Evolutionary conservation across 2,329 filamentous ascomycete genomes (phyloP), one percentile per base, ranked within the genome.

Genomic region (Acrodontium crateriforme): DNA sequence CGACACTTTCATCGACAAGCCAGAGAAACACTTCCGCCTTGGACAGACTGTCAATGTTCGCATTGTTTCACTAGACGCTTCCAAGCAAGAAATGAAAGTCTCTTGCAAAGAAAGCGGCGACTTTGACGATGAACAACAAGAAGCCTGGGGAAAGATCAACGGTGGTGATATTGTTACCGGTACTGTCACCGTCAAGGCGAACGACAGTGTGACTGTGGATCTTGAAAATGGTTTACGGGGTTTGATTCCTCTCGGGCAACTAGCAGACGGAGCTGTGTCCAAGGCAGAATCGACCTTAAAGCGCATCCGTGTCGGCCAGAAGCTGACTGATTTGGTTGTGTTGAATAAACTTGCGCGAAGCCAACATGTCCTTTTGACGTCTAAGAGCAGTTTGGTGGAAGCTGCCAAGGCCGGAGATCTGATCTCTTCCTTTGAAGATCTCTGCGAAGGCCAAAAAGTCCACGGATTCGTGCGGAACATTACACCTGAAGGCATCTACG

Each of bases 11-110:
- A 94, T 98, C 46, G 71, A 78, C 41, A 80, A 94, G 46, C 84
- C 89, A 4, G 72, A 71, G 24, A 75, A 91, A 46, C 85, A 95
- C 55, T 98, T 98, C 61, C 74, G 78, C 18, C 59, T 74, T 23
- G 91, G 89, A 1, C 89, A 98, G 52, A 87, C 92, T 2, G 78
- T 98, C 40, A 91, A 74, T 45, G 80, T 94, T 12, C 81, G 87
- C 46, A 74, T 91, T n/a, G 56, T 93, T 18, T 79, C 77, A 27
- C 73, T 94, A 27, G 74, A 92, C 42, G 61, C 74, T 1, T 72
- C 78, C 32, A 63, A 69, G 20, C 65, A 68, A 35, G 76, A 78
- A 40, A 69, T 98, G 39, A 71, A 82, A 19, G 80, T 98, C 4
- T 92, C 87, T 12, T 98, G 89, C 66, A 93, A 92, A 55, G 84